Evolutionary conservation across 2,329 filamentous ascomycete genomes (phyloP).

Genomic region (Pezicula rhizophila): DNA sequence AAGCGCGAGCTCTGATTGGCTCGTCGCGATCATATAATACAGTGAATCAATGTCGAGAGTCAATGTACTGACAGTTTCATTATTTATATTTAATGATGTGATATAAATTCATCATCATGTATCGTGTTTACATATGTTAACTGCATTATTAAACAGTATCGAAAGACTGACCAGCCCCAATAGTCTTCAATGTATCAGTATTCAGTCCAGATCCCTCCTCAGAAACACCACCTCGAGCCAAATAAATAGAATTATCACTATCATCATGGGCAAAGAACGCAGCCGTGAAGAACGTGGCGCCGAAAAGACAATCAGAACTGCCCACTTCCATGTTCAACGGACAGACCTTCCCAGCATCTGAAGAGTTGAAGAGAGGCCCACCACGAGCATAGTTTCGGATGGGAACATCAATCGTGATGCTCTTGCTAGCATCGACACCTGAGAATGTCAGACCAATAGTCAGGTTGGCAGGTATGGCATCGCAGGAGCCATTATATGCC

Average conservation of each 20-base stretch:
- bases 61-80: no score
- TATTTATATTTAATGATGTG: no score
- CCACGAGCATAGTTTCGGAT: constrained; percentile 28
- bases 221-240: constrained; percentile 29
- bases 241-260: constrained; percentile 22
- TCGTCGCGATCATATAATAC: no score
- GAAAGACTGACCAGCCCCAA: constrained; percentile 6
- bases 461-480: constrained; percentile 22
- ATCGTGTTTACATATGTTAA: no score
- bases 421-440: constrained; percentile 16
- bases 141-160: not conserved
- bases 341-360: constrained; percentile 18
- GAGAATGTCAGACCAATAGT: constrained; percentile 23
- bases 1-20: no score
- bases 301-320: constrained; percentile 22
- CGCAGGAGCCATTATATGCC: constrained; percentile 25
- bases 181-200: constrained; percentile 1
- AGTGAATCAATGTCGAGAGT: no score
- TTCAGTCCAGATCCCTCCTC: constrained; percentile 13
- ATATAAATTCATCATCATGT: no score
- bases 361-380: no score
- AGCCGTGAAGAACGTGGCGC: constrained; percentile 26
- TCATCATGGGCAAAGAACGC: constrained; percentile 30
- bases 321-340: constrained; percentile 22
- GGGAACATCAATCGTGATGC: constrained; percentile 25